These are phyloP conservation scores for Phymatotrichopsis omnivora DNA, from an alignment of 2,329 filamentous ascomycete species.

Conservation along the genomic window DNA sequence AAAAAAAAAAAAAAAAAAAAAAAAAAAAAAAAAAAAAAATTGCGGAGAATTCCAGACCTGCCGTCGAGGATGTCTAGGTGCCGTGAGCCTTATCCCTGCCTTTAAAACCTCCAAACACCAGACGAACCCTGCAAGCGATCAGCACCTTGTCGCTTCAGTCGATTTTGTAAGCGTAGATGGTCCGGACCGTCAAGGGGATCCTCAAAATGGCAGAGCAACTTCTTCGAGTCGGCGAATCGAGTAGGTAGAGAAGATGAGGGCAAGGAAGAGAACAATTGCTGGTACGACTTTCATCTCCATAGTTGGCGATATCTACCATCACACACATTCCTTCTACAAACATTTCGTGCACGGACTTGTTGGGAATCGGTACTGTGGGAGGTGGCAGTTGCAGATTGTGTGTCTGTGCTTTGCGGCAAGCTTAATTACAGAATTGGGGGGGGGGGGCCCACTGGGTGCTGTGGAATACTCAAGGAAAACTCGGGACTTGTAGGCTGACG, in stretches of 20 bases:
- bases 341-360: constrained; percentile 19
- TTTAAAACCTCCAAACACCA: neutral
- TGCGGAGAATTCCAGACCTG: constrained; percentile 18
- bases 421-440: constrained; percentile 11
- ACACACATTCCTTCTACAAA: neutral
- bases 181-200: constrained; percentile 10
- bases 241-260: neutral
- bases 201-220: constrained; percentile 7
- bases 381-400: constrained; percentile 19
- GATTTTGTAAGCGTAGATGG: constrained; percentile 19
- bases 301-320: neutral
- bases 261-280: neutral
- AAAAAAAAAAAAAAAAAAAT: constrained; percentile 4
- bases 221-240: constrained; percentile 10
- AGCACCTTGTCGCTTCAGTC: constrained; percentile 8
- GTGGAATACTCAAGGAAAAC: constrained; percentile 3
- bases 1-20: no score
- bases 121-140: constrained; percentile 22
- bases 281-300: neutral
- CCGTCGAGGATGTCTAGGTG: constrained; percentile 13
- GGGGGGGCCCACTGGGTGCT: constrained; percentile 6
- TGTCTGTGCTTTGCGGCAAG: constrained; percentile 19
- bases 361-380: constrained; percentile 18
- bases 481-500: neutral
- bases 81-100: constrained; percentile 6